phyloP scores from a whole-genome alignment of 768 basidiomycete genomes.

The Boletellus emodensis region DNA sequence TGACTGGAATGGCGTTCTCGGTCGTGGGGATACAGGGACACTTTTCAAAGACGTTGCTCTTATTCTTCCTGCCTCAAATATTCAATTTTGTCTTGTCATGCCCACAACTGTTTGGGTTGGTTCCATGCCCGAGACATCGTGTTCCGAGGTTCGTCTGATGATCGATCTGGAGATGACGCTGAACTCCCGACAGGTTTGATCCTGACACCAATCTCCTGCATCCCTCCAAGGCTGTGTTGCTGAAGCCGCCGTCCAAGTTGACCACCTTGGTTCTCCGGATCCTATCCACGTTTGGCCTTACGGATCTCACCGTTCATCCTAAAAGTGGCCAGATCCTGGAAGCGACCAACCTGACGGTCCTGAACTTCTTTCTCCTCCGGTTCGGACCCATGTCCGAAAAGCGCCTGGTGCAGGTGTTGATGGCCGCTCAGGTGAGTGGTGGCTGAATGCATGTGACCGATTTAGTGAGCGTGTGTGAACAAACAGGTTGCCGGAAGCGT shows the following conservation, averaged over 20 bases:
- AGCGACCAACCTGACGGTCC: constrained; percentile 85
- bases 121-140: constrained; percentile 92
- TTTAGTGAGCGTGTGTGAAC: constrained; percentile 4
- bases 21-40: constrained; percentile 97
- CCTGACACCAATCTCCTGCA: constrained; percentile 68
- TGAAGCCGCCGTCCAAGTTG: constrained; percentile 51
- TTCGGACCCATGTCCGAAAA: constrained; percentile 87
- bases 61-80: constrained; percentile 97
- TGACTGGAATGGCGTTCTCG: constrained; percentile 97
- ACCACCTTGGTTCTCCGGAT: constrained; percentile 53
- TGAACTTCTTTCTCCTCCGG: constrained; percentile 79
- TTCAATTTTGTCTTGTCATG: constrained; percentile 96
- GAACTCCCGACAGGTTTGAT: constrained; percentile 55
- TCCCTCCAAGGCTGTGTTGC: constrained; percentile 67
- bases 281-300: constrained; percentile 61
- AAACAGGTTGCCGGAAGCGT: constrained; percentile 67
- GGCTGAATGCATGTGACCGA: neutral
- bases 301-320: constrained; percentile 55
- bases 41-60: constrained; percentile 91
- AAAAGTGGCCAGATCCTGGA: constrained; percentile 57
- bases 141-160: constrained; percentile 67
- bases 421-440: constrained; percentile 62
- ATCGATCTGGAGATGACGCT: neutral
- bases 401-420: constrained; percentile 66
- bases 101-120: constrained; percentile 91